Base-by-base conservation (phyloP, 2,329 filamentous ascomycete species). In the Fusarium sp. region DNA sequence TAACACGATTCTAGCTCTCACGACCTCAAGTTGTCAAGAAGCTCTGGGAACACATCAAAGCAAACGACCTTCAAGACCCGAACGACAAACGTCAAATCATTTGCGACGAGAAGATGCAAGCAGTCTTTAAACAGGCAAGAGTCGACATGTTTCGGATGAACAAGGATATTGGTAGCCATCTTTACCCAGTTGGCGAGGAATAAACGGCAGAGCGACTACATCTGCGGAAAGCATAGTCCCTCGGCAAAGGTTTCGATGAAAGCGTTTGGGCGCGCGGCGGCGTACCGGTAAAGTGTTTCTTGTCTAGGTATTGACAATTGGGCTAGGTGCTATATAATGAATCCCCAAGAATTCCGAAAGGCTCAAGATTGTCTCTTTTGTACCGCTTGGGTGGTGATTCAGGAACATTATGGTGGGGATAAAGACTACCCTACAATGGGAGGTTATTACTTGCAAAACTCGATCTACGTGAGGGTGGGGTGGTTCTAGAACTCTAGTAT, bases 121-220 rank as follows among this genome's bases (percentile, higher is more conserved):
- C 93, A 11, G 93, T 99, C 12, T 99, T 99, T 85, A 97, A 97
- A 82, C 89, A 93, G 78, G 90, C 94, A 78, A 93, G 89, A 78
- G 93, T 99, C 55, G 94, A 98, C 83, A 99, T 99, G 96, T 99
- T 99, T 82, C 95, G 94, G 75, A 98, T 99, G 95, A 98, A 97
- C 86, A 98, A 98, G 86, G 89, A 97, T 21, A 90, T 98, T 16
- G 94, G 93, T 71, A 91, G 92, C 80, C 95, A 98, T 78, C 86
- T 98, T 42, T 98, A 97, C 79, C 93, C 92, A 5, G 87, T 93
- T 52, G 94, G 96, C 80, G 90, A 82, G 63, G 79, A 80, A 46
- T 74, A 63, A 57, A 57, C 39, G 46, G 56, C 29, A 41, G 45
- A 52, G 63, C 31, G 29, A 51, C 25, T 41, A 33, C 55, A 42